Evolutionary conservation across 352 stramenopile genomes (phyloP).

Genomic region (Phytopythium montanum): DNA sequence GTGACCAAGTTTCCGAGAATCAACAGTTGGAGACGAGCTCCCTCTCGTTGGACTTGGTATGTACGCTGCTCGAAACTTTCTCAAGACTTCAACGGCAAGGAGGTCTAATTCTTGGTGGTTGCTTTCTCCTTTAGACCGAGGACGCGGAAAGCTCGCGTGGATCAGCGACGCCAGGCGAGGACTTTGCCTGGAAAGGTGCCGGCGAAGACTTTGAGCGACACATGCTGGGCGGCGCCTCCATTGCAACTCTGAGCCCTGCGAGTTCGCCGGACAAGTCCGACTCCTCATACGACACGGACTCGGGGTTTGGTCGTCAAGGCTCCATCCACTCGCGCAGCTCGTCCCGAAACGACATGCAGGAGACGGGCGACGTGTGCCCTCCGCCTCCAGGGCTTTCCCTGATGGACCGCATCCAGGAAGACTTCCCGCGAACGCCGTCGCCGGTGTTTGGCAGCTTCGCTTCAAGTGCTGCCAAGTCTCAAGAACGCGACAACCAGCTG

Average conservation of each 20-base stretch:
- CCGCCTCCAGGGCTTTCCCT: slow-evolving; percentile 45
- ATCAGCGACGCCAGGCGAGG: background rate
- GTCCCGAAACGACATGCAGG: slow-evolving; percentile 15
- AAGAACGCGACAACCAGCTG: background rate
- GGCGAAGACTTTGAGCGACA: slow-evolving; percentile 21
- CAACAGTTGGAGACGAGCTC: slow-evolving; percentile 5
- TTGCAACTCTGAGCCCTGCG: slow-evolving; percentile 14
- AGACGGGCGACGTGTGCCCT: slow-evolving; percentile 14
- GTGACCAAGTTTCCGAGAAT: slow-evolving; percentile 6
- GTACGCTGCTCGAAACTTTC: background rate
- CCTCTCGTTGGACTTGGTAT: slow-evolving; percentile 5
- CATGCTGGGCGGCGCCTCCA: slow-evolving; percentile 6
- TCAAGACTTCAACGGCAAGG: background rate
- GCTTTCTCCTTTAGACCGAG: background rate
- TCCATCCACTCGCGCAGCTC: slow-evolving; percentile 17
- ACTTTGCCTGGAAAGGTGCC: slow-evolving; percentile 31
- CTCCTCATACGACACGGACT: slow-evolving; percentile 16
- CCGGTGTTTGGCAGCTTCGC: slow-evolving; percentile 38
- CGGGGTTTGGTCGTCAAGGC: slow-evolving; percentile 14
- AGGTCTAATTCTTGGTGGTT: background rate
- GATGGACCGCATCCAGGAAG: slow-evolving; percentile 77
- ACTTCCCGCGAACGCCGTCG: slow-evolving; percentile 70
- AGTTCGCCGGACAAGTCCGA: slow-evolving; percentile 33
- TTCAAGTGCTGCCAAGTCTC: background rate
- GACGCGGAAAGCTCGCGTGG: slow-evolving; percentile 1